A percentile compares a stretch with the other conserved stretches of the same genome.
Conservation (phyloP, 176 grass and related monocot species). For the Aegilops longissima region DNA sequence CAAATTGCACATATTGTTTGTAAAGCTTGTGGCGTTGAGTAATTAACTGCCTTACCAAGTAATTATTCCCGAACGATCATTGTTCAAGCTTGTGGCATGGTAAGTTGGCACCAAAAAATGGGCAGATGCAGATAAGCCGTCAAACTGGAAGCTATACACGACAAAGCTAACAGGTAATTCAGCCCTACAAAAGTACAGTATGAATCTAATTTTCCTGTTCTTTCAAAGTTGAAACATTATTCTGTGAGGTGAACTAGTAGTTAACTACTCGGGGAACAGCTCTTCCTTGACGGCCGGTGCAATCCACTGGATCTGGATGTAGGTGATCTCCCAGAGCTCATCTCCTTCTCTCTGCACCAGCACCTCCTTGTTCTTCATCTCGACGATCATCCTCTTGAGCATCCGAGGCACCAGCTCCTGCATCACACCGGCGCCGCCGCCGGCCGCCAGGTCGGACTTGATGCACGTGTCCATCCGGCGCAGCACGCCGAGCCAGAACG, state of each 20-base stretch:
- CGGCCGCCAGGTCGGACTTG: conserved; percentile 58
- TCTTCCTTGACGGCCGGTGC: conserved; percentile 80
- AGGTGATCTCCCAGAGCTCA: conserved; percentile 85
- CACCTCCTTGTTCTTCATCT: conserved; percentile 89
- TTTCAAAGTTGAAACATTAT: not conserved
- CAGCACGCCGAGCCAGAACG: conserved; percentile 86
- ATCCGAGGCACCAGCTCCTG: conserved; percentile 61
- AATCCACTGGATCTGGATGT: conserved; percentile 95
- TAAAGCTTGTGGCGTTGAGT: not conserved
- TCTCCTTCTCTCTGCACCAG: conserved; percentile 62
- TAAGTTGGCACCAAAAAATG: not conserved
- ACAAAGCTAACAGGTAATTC: conserved; percentile 15
- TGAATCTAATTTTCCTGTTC: not conserved
- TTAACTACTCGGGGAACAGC: conserved; percentile 53
- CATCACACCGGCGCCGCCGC: conserved; percentile 49
- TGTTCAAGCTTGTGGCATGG: not conserved
- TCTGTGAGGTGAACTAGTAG: not conserved
- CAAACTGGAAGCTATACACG: not conserved
- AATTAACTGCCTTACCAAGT: not conserved
- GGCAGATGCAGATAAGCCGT: not conserved
- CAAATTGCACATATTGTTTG: not conserved
- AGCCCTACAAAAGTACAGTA: not conserved
- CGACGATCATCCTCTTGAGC: conserved; percentile 80
- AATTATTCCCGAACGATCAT: not conserved
- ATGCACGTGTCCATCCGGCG: conserved; percentile 92